Conservation (phyloP, 2,329 filamentous ascomycete species). For the Pseudogymnoascus verrucosus region DNA sequence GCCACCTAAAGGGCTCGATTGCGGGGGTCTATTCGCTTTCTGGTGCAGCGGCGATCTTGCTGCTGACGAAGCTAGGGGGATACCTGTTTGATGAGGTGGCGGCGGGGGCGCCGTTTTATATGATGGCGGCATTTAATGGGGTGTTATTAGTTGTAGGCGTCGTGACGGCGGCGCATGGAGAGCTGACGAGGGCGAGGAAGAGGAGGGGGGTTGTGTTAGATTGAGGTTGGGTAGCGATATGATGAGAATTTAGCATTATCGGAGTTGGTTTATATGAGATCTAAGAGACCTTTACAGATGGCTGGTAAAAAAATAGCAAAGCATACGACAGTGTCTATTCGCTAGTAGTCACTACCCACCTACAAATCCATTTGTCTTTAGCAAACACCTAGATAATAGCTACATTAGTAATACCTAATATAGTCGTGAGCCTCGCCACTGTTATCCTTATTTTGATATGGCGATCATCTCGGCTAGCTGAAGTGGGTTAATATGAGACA, state of each 20-base stretch:
- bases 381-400: too few relatives aligned
- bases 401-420: too few relatives aligned
- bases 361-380: too few relatives aligned
- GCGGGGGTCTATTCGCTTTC: conserved; percentile 90
- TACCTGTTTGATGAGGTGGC: conserved; percentile 71
- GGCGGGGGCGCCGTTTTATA: conserved; percentile 77
- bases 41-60: conserved; percentile 79
- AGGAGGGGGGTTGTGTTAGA: neutral
- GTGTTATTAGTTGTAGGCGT: conserved; percentile 49
- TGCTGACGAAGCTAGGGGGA: conserved; percentile 87
- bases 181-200: conserved; percentile 16
- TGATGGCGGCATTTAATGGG: conserved; percentile 86
- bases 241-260: neutral
- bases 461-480: too few relatives aligned
- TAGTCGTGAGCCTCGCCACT: too few relatives aligned
- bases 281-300: too few relatives aligned
- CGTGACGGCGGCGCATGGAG: conserved; percentile 23
- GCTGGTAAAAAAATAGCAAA: too few relatives aligned
- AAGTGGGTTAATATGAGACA: too few relatives aligned
- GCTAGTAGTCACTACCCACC: too few relatives aligned
- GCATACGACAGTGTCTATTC: too few relatives aligned
- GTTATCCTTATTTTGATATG: too few relatives aligned
- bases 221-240: neutral
- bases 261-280: too few relatives aligned
- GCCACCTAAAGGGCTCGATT: conserved; percentile 76